These are phyloP conservation scores for Glycine tomentella DNA, from an alignment of 306 rosid genomes.

Conservation along the genomic window DNA sequence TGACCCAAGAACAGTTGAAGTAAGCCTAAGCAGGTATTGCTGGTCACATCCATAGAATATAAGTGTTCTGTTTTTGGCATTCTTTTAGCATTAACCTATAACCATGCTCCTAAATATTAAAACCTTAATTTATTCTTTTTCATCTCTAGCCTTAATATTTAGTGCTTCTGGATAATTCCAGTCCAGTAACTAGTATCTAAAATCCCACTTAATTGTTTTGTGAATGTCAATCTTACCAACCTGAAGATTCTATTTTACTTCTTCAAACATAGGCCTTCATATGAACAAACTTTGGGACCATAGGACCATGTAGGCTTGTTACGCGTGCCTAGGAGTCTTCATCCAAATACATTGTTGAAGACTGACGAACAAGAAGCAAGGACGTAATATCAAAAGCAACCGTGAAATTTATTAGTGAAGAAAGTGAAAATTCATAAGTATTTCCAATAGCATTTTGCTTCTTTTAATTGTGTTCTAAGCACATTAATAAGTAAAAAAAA, in stretches of 20 bases:
- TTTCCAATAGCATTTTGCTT: background rate
- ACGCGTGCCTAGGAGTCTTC: background rate
- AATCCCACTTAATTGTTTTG: background rate
- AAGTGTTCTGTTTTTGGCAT: background rate
- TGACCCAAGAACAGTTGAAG: background rate
- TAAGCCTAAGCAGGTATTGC: background rate
- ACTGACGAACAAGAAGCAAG: background rate
- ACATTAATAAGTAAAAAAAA: too few relatives aligned
- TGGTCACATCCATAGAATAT: background rate
- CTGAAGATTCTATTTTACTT: background rate
- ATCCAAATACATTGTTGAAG: background rate
- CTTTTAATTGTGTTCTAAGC: background rate
- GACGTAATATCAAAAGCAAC: background rate
- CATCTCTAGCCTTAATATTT: background rate
- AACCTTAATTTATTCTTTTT: too few relatives aligned
- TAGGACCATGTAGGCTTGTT: background rate
- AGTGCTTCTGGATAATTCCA: background rate
- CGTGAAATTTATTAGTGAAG: background rate
- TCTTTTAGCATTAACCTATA: background rate
- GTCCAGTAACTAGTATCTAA: background rate
- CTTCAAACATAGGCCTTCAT: background rate
- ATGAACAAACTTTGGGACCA: background rate
- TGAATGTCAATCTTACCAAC: background rate
- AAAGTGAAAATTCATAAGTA: background rate
- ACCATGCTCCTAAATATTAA: background rate